Base-by-base conservation (phyloP, 2,329 filamentous ascomycete species). In the Meredithiella fracta region DNA sequence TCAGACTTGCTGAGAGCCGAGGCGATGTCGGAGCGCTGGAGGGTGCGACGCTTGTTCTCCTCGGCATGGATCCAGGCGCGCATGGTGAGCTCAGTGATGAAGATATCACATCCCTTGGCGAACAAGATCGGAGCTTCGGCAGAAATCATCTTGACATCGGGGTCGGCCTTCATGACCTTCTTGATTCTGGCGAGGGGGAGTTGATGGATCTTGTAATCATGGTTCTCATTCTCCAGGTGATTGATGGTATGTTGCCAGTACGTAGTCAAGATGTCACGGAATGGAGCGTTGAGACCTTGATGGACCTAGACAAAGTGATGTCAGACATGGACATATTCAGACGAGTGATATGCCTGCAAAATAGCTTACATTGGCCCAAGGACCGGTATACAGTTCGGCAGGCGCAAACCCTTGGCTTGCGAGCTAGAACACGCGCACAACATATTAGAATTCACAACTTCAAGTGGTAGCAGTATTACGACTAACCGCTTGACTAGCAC, bases 141-240 rank as follows among this genome's bases (percentile, higher is more conserved):
- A 3, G 90, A 97, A 60, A 98, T 98, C 92, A 98, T 98, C 74
- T 98, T 98, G 51, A 98, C 92, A 65, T 98, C 92, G 0, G 92
- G 92, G 63, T 98, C 92, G 0, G 92, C 92, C 72, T 98, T 98
- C 92, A 98, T 98, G 62, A 98, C 92, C 70, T 98, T 98, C 76
- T 98, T 98, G 73, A 98, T 98, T 55, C 92, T 85, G n/a, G 92
- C 92, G 42, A 98, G 77, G 1, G 92, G 92, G 40, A 98, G 77
- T 68, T 97, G 92, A 68, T 98, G 92, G 57, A 97, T 79, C 71
- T 98, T 98, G 77, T 97, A 98, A 70, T 98, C 92, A 69, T 98
- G 92, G 51, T 85, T 88, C 64, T 97, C 92, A 59, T 79, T 87
- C 71, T 98, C 92, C 58, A 98, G 80, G 67, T 94, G 89, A 62